Base-by-base conservation (phyloP, 2,329 filamentous ascomycete species). In the Torrubiellomyces zombiae region DNA sequence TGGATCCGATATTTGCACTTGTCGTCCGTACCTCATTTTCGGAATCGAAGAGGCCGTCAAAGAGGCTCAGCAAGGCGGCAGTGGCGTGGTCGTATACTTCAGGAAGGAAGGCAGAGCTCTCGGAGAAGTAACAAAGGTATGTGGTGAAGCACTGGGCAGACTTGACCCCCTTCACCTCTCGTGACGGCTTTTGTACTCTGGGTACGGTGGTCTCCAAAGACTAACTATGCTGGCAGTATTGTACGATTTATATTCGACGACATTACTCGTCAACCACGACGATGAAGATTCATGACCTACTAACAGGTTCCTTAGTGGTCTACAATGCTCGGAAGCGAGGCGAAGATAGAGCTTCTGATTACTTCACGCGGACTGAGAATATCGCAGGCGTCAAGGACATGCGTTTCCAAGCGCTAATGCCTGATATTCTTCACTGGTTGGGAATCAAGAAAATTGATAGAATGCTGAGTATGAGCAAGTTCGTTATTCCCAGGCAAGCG, bases 401-500 rank as follows among this genome's bases (percentile, higher is more conserved):
- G 86, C 75, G 89, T 19, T 95, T 95, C 63, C 89, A 95, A 58
- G 86, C 86, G 15, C 62, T 98, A 27, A 95, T 95, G 89, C 86
- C 89, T 17, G 83, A 93, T 48, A 92, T 95, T 37, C 64, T 95
- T 27, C 89, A 95, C 54, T 95, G 89, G 89, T 68, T 98, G 16
- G 89, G 89, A 33, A 94, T 98, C 46, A 89, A 79, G 48, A 95
- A 95, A 63, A 95, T 98, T 45, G 89, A 98, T 50, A 68, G 85
- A 32, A 98, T 95, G 89, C 60, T 94, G 40, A 92, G 81, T 57
- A 95, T 95, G 89, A 92, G 81, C 54, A 92, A 95, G 75, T 79
- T 46, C 59, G 72, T 59, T 18, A 14, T 17, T 15, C n/a, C 22
- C 14, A 13, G 4, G 9, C 4, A 24, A 18, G 21, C 18, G 21